These are phyloP conservation scores for Diaporthe citrichinensis DNA, from an alignment of 2,329 filamentous ascomycete genomes.

Conservation along the genomic window DNA sequence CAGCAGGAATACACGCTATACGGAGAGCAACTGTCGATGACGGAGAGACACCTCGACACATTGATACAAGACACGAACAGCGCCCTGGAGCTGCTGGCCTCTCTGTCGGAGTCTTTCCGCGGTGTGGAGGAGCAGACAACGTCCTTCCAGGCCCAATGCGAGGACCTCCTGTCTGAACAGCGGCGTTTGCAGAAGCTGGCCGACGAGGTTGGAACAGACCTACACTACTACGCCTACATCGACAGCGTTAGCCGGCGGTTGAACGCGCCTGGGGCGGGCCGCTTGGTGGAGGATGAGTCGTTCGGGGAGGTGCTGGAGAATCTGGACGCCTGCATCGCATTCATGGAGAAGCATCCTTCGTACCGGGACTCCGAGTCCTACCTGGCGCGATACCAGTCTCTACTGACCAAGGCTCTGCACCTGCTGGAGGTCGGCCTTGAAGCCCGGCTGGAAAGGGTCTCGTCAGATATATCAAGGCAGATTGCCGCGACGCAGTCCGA, in stretches of 20 bases:
- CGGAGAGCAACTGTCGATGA: constrained; percentile 83
- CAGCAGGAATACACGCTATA: constrained; percentile 90
- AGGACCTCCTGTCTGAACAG: constrained; percentile 87
- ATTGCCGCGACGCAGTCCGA: constrained; percentile 70
- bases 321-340: constrained; percentile 90
- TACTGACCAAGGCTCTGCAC: constrained; percentile 78
- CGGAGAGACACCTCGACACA: constrained; percentile 84
- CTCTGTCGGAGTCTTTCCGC: constrained; percentile 87
- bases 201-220: constrained; percentile 86
- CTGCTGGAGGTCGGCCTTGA: constrained; percentile 72
- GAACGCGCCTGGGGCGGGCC: constrained; percentile 91
- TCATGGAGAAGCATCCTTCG: constrained; percentile 87
- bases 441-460: constrained; percentile 65
- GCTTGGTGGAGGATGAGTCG: constrained; percentile 84
- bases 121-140: constrained; percentile 91
- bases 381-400: constrained; percentile 85
- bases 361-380: constrained; percentile 93
- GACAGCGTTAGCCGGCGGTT: constrained; percentile 91
- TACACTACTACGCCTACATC: constrained; percentile 95
- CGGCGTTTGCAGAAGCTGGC: constrained; percentile 83
- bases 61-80: constrained; percentile 81
- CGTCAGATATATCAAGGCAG: constrained; percentile 68
- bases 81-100: constrained; percentile 81
- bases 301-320: constrained; percentile 91
- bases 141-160: constrained; percentile 93